Evolutionary conservation across 805 yeast species (phyloP).

Genomic region (Cyberlindnera mississippiensis): DNA sequence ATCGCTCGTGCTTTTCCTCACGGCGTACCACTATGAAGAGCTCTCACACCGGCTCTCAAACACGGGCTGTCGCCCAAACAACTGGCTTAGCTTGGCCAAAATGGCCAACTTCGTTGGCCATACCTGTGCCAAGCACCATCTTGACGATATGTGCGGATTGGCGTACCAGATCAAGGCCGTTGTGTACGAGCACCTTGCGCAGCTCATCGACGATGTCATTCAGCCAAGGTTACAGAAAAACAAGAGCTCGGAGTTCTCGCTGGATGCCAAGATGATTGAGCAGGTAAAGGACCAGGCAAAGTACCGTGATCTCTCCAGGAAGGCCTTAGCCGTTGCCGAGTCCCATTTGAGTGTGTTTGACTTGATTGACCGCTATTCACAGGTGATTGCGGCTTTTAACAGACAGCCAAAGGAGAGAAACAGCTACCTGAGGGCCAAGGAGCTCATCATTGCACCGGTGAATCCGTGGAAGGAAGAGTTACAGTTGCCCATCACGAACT

Average conservation of each 20-base stretch:
- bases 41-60: constrained; percentile 11
- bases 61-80: constrained; percentile 12
- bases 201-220: constrained; percentile 12
- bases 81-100: constrained; percentile 19
- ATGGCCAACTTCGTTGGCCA: constrained; percentile 15
- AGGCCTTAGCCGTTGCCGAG: constrained; percentile 11
- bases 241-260: not conserved
- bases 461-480: constrained; percentile 3
- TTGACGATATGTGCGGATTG: constrained; percentile 15
- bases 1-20: constrained; percentile 19
- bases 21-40: constrained; percentile 24
- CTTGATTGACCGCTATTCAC: constrained; percentile 12
- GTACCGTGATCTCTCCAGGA: constrained; percentile 10
- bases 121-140: constrained; percentile 3
- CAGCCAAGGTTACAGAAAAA: constrained; percentile 7
- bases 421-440: not conserved
- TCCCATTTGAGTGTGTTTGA: constrained; percentile 10
- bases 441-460: not conserved
- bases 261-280: constrained; percentile 4
- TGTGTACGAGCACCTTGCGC: constrained; percentile 17
- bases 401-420: not conserved
- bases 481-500: constrained; percentile 12
- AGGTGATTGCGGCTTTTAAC: constrained; percentile 7
- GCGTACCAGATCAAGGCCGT: constrained; percentile 15
- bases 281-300: constrained; percentile 6